Base-by-base conservation (phyloP, 345 rosid genomes). In the Bruguiera gymnorhiza region DNA sequence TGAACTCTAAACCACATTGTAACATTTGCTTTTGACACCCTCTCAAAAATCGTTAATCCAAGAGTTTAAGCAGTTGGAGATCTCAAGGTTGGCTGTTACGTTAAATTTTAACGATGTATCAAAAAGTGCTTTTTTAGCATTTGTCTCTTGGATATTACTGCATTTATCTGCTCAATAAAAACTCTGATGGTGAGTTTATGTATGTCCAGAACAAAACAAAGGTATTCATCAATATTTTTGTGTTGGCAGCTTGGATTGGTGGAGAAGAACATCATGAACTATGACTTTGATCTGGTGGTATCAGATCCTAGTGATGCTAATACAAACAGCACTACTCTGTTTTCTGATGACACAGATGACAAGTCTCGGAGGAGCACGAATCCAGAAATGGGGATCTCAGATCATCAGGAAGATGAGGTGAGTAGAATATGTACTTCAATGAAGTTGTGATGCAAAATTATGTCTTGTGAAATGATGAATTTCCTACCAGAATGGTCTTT, bases 301-400 rank as follows among this genome's bases (percentile, higher is more conserved):
- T 90, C 99, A 69, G 97, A 95, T 78, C 99, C 86, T 66, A 95
- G 99, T 77, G 97, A 95, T 90, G 93, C 89, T 55, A 90, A 88
- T 76, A 92, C 97, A 48, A 95, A 87, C 78, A 95, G 97, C 74
- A 86, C 96, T 20, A 92, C 89, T 60, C 62, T 95, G 56, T 86
- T 95, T 81, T 89, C 99, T 16, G 99, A 95, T 79, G 97, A 95
- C 80, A 91, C 98, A 36, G 97, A 94, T 85, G 99, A 95, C 32
- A 88, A 71, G 80, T 89, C 89, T 67, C 76, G 79, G 51, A 90
- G 78, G 82, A 83, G 83, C 66, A 75, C 76, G 43, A 83, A 87
- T 76, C 88, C 77, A 20, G 97, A 87, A 80, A 80, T 76, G 63
- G 96, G 77, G 68, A 56, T 75, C 70, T 74, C 92, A 67, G 75